Evolutionary conservation across 1,284 basidiomycete genomes (phyloP), one percentile per base, ranked within the genome.

Genomic region (Quambalaria eucalypti): DNA sequence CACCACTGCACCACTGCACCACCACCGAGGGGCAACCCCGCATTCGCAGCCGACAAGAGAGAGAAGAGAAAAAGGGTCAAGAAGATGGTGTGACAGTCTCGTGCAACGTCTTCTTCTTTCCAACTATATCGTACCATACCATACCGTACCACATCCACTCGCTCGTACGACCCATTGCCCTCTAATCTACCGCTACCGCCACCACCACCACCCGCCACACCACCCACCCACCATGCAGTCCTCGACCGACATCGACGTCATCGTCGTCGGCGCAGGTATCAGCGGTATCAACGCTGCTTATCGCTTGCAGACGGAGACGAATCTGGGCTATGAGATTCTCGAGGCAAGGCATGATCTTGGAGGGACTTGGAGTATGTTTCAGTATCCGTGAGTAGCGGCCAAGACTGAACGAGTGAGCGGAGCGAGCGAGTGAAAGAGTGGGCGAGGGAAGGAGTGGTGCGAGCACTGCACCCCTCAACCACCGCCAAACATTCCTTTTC

Each of bases 211-310:
- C 36, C 36, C 36, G 4, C 36, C 36, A 14, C 36, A n/a, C 36
- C 31, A 9, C n/a, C 31, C 31, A n/a, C 31, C 46, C 16, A 30
- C 25, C 28, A 48, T 48, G 46, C 46, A 28, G 46, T 21, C 46
- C n/a, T 16, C 29, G 12, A 39, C 49, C 30, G 21, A 28, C 49
- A 30, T 60, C 54, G 65, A 67, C 50, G 62, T 73, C 10, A 39
- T 72, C 58, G 64, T 73, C 55, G 56, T 73, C 48, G 71, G 71
- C 39, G 68, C 70, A 38, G 71, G 71, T 56, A 64, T 73, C 61
- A 71, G 69, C 19, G 71, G 71, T 51, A 69, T 73, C 61, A 73
- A 73, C 53, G 68, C 69, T 46, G 66, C 65, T 21, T 74, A 74
- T 56, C 64, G 71, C 26, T 50, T 61, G 44, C 60, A 66, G 25